phyloP scores from a whole-genome alignment of 768 basidiomycete genomes.

The Flagelloscypha sp. region DNA sequence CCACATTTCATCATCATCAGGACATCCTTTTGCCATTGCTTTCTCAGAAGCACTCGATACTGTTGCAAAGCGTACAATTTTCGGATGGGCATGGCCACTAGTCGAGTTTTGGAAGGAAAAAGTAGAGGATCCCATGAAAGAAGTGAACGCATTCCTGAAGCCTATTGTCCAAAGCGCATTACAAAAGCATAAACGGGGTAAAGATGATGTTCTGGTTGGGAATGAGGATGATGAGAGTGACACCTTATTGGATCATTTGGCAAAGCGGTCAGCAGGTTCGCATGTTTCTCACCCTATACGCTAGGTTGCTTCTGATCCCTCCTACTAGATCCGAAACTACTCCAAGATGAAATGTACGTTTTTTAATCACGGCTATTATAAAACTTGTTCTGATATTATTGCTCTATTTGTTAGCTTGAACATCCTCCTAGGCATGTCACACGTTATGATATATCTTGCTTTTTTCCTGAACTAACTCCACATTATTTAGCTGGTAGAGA shows the following conservation, averaged over 20 bases:
- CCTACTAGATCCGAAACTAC: conserved; percentile 30
- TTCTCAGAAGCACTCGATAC: conserved; percentile 41
- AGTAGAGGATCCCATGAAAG: conserved; percentile 33
- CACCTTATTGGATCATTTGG: conserved; percentile 43
- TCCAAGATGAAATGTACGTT: conserved; percentile 39
- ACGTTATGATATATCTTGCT: too few species aligned
- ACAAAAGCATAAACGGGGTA: conserved; percentile 18
- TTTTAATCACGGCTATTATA: neutral
- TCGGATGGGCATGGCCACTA: conserved; percentile 44
- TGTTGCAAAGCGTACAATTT: conserved; percentile 29
- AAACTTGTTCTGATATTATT: neutral
- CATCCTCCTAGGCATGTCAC: conserved; percentile 31
- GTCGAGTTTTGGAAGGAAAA: conserved; percentile 45
- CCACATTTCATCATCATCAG: conserved; percentile 1
- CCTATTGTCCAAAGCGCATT: conserved; percentile 45
- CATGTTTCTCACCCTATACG: conserved; percentile 2
- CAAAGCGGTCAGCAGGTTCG: conserved; percentile 40
- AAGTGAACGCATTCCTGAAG: conserved; percentile 43
- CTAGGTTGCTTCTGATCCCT: conserved; percentile 3
- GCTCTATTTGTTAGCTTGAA: conserved; percentile 24
- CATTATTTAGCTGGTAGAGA: conserved; percentile 31
- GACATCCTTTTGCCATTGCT: conserved; percentile 37
- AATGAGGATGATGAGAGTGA: conserved; percentile 30
- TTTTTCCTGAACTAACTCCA: neutral
- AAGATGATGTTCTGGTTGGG: conserved; percentile 12